phyloP scores from a whole-genome alignment of 371 early-diverging fungal genomes.

The Apophysomyces variabilis region DNA sequence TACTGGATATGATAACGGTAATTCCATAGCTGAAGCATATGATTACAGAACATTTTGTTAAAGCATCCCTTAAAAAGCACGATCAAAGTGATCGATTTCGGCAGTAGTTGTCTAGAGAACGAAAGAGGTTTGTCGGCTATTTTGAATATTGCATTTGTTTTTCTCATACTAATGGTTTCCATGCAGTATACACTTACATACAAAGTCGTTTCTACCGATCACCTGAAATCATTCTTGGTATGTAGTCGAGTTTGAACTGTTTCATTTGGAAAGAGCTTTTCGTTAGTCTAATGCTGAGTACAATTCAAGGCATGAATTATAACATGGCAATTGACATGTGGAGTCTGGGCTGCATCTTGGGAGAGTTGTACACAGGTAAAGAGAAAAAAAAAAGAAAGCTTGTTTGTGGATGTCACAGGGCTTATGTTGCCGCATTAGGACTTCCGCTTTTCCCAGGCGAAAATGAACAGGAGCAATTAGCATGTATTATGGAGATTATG shows the following conservation, averaged over 20 bases:
- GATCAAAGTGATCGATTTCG: slow-evolving; percentile 95
- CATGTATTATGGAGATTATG: slow-evolving; percentile 90
- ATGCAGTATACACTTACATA: slow-evolving; percentile 87
- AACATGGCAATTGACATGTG: slow-evolving; percentile 96
- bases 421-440: slow-evolving; percentile 68
- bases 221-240: slow-evolving; percentile 93
- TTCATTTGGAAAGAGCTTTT: not conserved
- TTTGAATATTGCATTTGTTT: not conserved
- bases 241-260: not conserved
- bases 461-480: slow-evolving; percentile 93
- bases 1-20: not conserved
- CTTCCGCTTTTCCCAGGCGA: slow-evolving; percentile 97
- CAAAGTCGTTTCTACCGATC: slow-evolving; percentile 96
- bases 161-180: not conserved
- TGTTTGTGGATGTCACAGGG: slow-evolving; percentile 5
- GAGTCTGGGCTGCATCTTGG: slow-evolving; percentile 97
- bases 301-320: slow-evolving; percentile 59
- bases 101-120: slow-evolving; percentile 78
- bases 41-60: slow-evolving; percentile 64
- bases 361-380: slow-evolving; percentile 88
- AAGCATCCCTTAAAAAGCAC: slow-evolving; percentile 53
- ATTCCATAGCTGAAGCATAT: not conserved
- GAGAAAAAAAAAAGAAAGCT: slow-evolving; percentile 63
- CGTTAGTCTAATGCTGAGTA: not conserved
- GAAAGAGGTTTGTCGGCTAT: slow-evolving; percentile 44